Evolutionary conservation across 352 stramenopile genomes (phyloP).

Genomic region (Porosira glacialis): DNA sequence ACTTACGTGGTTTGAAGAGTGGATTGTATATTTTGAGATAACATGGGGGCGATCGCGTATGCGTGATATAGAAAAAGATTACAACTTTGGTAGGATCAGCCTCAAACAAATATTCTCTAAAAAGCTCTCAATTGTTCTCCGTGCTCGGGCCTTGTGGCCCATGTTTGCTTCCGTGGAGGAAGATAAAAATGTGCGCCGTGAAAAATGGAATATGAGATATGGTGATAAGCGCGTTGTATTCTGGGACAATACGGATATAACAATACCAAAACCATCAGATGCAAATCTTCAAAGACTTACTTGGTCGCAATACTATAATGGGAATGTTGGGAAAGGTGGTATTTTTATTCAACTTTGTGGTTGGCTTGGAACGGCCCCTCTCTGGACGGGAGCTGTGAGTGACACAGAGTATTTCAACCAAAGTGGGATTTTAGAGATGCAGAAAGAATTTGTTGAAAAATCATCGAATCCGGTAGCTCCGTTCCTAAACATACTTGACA

Average conservation of each 20-base stretch:
- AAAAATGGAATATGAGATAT: conserved; percentile 27
- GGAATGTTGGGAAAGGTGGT: conserved; percentile 44
- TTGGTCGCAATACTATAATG: conserved; percentile 38
- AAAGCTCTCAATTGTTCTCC: conserved; percentile 3
- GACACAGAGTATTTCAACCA: conserved; percentile 35
- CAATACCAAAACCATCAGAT: conserved; percentile 6
- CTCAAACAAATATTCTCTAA: not conserved
- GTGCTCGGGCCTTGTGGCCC: conserved; percentile 9
- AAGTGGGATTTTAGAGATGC: conserved; percentile 34
- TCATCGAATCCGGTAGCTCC: conserved; percentile 8
- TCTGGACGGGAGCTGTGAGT: conserved; percentile 26
- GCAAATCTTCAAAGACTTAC: conserved; percentile 26
- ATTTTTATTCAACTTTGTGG: conserved; percentile 34
- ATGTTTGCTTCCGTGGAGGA: conserved; percentile 27
- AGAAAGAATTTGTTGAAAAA: conserved; percentile 25
- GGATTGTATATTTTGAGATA: conserved; percentile 30
- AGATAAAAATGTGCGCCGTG: conserved; percentile 15
- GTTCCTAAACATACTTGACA: conserved; percentile 38
- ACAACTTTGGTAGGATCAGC: not conserved
- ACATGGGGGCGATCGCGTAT: conserved; percentile 10
- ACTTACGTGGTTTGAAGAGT: conserved; percentile 31
- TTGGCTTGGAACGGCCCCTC: conserved; percentile 17
- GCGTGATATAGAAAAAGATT: not conserved
- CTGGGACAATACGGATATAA: conserved; percentile 32
- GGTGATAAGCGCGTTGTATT: conserved; percentile 6